Conservation (phyloP, 192 early-diverging fungal genomes). For the Allomyces macrogynus region DNA sequence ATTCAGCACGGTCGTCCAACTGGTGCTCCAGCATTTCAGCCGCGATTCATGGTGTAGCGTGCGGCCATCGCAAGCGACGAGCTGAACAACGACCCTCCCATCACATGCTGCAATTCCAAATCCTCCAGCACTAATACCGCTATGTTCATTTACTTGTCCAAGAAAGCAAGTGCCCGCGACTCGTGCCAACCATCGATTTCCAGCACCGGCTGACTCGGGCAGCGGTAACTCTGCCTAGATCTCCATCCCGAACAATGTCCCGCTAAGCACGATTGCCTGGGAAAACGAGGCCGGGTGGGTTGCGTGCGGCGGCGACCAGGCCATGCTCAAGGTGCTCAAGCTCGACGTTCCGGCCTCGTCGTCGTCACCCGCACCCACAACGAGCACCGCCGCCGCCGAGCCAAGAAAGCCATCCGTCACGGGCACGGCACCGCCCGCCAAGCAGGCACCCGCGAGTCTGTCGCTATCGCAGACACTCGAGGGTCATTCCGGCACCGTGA, state of each 20-base stretch:
- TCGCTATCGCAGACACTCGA: conserved; percentile 43
- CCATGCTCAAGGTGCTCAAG: conserved; percentile 38
- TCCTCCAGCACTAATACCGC: neutral
- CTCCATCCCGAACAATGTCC: conserved; percentile 33
- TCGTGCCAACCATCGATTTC: neutral
- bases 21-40: too few relatives aligned
- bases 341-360: conserved; percentile 16
- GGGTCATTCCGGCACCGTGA: conserved; percentile 28
- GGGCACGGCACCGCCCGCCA: conserved; percentile 1
- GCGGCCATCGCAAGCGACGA: too few relatives aligned
- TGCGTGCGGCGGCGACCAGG: conserved; percentile 38
- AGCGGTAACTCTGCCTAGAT: conserved; percentile 12
- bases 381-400: too few relatives aligned
- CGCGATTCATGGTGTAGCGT: too few relatives aligned
- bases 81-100: too few relatives aligned
- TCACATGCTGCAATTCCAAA: too few relatives aligned
- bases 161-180: neutral
- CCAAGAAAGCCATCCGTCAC: conserved; percentile 3
- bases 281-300: conserved; percentile 41
- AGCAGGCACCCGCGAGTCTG: conserved; percentile 15
- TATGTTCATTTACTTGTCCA: neutral
- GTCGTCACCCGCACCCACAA: neutral
- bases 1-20: too few relatives aligned
- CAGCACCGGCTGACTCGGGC: neutral
- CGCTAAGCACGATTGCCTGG: conserved; percentile 32